Evolutionary conservation across 768 basidiomycete genomes (phyloP), one percentile per base, ranked within the genome.

Genomic region (Tephrocybe sp.): DNA sequence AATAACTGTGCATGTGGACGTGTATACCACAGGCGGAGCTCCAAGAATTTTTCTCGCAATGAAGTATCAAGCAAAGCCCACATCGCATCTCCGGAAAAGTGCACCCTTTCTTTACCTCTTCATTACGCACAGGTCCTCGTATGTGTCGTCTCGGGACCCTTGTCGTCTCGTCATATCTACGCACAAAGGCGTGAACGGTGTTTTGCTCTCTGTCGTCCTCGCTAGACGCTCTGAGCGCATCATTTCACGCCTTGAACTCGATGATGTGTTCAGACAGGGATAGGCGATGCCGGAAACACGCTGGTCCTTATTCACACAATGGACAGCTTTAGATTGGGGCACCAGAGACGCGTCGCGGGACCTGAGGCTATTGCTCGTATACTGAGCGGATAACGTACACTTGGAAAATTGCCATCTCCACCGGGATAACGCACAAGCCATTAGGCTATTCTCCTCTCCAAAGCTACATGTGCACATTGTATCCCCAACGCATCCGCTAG

Each of bases 341-440:
- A 72, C 75, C 65, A 83, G 82, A 83, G 76, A 75, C 55, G 71
- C 75, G 73, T 77, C 81, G 73, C 70, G 74, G 79, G 37, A 68
- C 61, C 15, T 51, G 59, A 59, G 57, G 58, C 49, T 45, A 15
- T 4, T 40, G 53, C 18, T 15, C 58, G 55, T n/a, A 45, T 65
- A 68, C 57, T 36, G 79, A 83, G 75, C 66, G 61, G 75, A 59
- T 50, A 51, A 66, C 79, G 68, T 51, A 76, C 76, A 70, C 58
- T 50, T 38, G 36, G 28, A 51, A 42, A 48, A 24, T 12, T 28
- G 39, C 24, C n/a, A 53, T 37, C 42, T 58, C 55, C 39, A 42
- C 17, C 32, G 30, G 53, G 56, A 51, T 44, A 30, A 38, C 57
- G 54, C 43, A 55, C 59, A 50, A 50, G 50, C 54, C 51, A 36